phyloP scores from a whole-genome alignment of 805 yeast genomes.

The Yamadazyma ubonensis region DNA sequence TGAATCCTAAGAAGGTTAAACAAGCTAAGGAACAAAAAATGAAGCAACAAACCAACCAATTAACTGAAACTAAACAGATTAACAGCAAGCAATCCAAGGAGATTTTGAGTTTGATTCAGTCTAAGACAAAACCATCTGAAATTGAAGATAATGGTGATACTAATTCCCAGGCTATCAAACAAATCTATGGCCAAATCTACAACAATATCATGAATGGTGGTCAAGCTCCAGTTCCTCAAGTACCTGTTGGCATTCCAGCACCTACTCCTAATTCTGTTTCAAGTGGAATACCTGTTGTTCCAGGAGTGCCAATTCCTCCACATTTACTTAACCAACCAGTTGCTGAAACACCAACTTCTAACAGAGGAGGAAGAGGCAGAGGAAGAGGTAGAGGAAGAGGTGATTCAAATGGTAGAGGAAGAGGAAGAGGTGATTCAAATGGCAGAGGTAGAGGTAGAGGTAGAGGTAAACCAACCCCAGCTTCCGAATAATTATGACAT shows the following conservation, averaged over 20 bases:
- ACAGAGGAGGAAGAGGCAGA: slow-evolving; percentile 19
- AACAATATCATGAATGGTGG: slow-evolving; percentile 44
- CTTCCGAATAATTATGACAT: background rate
- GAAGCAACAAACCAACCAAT: slow-evolving; percentile 20
- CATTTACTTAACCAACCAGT: slow-evolving; percentile 27
- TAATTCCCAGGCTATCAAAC: slow-evolving; percentile 36
- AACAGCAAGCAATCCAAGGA: slow-evolving; percentile 30
- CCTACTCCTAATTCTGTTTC: background rate
- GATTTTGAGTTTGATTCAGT: slow-evolving; percentile 44
- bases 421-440: slow-evolving; percentile 10
- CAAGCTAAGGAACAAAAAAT: slow-evolving; percentile 8
- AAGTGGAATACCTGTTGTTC: slow-evolving; percentile 1
- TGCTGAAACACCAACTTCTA: background rate
- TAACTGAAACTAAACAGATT: slow-evolving; percentile 20
- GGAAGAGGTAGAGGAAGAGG: slow-evolving; percentile 19
- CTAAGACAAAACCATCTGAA: slow-evolving; percentile 20
- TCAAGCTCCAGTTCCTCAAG: slow-evolving; percentile 7
- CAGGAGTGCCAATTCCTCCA: slow-evolving; percentile 32
- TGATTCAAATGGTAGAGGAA: slow-evolving; percentile 12
- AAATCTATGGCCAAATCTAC: slow-evolving; percentile 44
- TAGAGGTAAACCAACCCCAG: slow-evolving; percentile 6
- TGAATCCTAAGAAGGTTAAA: slow-evolving; percentile 3
- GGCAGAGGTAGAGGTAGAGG: slow-evolving; percentile 14
- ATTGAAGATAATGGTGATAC: slow-evolving; percentile 18
- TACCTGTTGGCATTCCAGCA: slow-evolving; percentile 1